Conservation (phyloP, 148 eudicot species). For the Linanthus parryae region DNA sequence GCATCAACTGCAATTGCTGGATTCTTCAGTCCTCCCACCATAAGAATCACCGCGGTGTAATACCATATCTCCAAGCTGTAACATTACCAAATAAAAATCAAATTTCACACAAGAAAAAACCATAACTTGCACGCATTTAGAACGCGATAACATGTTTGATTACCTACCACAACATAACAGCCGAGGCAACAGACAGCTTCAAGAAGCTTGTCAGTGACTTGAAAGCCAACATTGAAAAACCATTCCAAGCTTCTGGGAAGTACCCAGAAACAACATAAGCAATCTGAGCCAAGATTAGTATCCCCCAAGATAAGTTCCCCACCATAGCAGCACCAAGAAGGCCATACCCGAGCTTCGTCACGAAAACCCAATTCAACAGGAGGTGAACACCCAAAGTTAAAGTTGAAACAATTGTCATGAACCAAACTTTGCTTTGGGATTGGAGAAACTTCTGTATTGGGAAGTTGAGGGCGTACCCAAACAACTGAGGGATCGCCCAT, state of each 20-base stretch:
- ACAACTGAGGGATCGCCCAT: conserved; percentile 35
- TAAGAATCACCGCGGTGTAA: conserved; percentile 34
- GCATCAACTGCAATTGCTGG: conserved; percentile 42
- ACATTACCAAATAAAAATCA: conserved; percentile 1
- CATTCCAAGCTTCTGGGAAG: conserved; percentile 36
- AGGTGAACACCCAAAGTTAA: conserved; percentile 21
- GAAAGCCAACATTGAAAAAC: conserved; percentile 27
- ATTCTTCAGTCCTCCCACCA: conserved; percentile 51
- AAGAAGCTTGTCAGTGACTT: conserved; percentile 23
- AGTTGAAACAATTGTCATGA: conserved; percentile 22
- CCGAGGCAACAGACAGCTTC: conserved; percentile 32
- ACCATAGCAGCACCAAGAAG: conserved; percentile 39
- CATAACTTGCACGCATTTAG: background rate
- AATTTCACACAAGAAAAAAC: background rate
- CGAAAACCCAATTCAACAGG: conserved; percentile 26
- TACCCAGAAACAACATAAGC: conserved; percentile 28
- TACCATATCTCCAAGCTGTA: conserved; percentile 65
- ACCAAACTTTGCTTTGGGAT: conserved; percentile 32
- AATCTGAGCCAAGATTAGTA: conserved; percentile 24
- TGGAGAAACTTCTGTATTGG: conserved; percentile 41
- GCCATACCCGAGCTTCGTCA: conserved; percentile 21
- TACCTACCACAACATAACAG: conserved; percentile 35
- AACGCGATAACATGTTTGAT: background rate
- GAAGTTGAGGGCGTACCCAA: conserved; percentile 32
- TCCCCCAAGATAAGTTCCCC: conserved; percentile 39